Percentiles rank a stretch among this genome's conserved stretches.
Evolutionary conservation across 257 asterid species (phyloP).

Genomic region (Schizonepeta tenuifolia): DNA sequence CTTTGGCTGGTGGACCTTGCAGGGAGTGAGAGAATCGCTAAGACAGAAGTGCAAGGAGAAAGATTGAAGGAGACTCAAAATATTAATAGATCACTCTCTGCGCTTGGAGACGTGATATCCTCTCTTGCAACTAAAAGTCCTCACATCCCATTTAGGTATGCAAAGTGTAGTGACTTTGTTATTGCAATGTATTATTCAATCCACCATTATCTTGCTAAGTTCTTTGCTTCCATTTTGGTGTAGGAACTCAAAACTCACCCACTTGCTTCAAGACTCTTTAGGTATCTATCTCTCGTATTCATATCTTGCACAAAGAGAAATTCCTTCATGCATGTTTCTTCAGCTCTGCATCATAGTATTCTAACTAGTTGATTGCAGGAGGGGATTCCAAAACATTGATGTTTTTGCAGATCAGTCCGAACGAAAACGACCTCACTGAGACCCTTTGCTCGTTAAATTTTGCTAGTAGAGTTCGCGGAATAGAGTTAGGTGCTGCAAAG

Average conservation of each 20-base stretch:
- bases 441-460: slow-evolving; percentile 94
- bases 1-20: slow-evolving; percentile 94
- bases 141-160: slow-evolving; percentile 87
- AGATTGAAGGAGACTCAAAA: slow-evolving; percentile 92
- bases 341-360: not conserved
- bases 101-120: slow-evolving; percentile 96
- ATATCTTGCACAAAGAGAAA: not conserved
- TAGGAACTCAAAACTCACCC: slow-evolving; percentile 98
- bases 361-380: slow-evolving; percentile 47
- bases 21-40: slow-evolving; percentile 95
- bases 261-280: slow-evolving; percentile 96
- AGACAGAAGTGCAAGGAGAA: slow-evolving; percentile 92
- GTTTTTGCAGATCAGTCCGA: slow-evolving; percentile 99
- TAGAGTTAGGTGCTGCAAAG: slow-evolving; percentile 95
- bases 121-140: slow-evolving; percentile 89
- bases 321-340: not conserved
- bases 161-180: not conserved
- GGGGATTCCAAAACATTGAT: slow-evolving; percentile 95
- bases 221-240: slow-evolving; percentile 28
- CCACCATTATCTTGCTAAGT: slow-evolving; percentile 13
- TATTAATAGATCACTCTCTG: slow-evolving; percentile 89
- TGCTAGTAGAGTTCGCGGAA: slow-evolving; percentile 95
- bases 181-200: not conserved
- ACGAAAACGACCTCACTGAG: slow-evolving; percentile 78
- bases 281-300: slow-evolving; percentile 48